Evolutionary conservation across 2,329 filamentous ascomycete species (phyloP), one percentile per base, ranked within the genome.

Genomic region (Coleophoma cylindrospora): DNA sequence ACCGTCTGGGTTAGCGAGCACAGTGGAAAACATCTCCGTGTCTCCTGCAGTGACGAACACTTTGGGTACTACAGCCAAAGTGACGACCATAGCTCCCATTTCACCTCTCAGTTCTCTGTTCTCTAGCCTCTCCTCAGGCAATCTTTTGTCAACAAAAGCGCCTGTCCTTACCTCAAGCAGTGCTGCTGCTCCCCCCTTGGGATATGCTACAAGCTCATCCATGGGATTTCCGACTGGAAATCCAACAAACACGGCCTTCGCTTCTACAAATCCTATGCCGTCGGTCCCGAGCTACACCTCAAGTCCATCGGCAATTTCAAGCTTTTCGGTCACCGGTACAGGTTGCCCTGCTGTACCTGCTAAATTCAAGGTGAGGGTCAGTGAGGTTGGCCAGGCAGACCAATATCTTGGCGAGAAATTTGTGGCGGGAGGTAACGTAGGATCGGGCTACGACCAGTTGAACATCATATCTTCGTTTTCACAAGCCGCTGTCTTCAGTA

Each of bases 371-470:
- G 45, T 55, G 10, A 33, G 50, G n/a, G 52, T 53, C 19, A n/a
- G 49, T n/a, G 15, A 51, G 14, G n/a, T 45, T 19, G 50, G 53
- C 12, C 46, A 53, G 33, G 50, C 45, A 22, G 34, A 34, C 9
- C 53, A 50, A 45, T 55, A 50, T 40, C 40, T 55, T 15, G 43
- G 48, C 9, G 47, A 53, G 17, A 40, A 44, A 14, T 34, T 53
- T 17, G 45, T 40, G 33, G 48, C 53, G 32, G 48, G 45, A 15
- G 41, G 38, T n/a, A 43, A 19, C 40, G 3, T 21, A 7, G 52
- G 50, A 22, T 17, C 34, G 4, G 53, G 51, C 3, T 55, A 53
- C 19, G 45, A 56, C 13, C 44, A 52, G 38, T 50, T 56, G 11
- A 48, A 46, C 15, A 12, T 53, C 9, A 36, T 45, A 27, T 15